Evolutionary conservation across 176 grass and related monocot genomes (phyloP).

Genomic region (Avena eriantha): DNA sequence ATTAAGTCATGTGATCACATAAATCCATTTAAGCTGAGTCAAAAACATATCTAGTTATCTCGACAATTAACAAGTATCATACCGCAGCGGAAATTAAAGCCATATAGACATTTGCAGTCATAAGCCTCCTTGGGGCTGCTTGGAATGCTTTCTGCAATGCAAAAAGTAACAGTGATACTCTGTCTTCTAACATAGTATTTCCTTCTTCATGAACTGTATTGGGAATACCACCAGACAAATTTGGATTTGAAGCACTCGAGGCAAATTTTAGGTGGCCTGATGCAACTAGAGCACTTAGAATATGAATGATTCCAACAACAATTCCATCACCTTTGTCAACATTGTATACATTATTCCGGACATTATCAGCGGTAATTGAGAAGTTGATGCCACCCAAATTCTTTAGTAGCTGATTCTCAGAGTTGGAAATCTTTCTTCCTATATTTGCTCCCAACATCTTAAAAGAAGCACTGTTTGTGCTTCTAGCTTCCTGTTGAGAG

Average conservation of each 20-base stretch:
- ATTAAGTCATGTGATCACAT: slow-evolving; percentile 24
- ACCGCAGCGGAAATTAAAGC: slow-evolving; percentile 88
- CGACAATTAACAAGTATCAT: slow-evolving; percentile 50
- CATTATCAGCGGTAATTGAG: slow-evolving; percentile 90
- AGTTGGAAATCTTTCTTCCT: slow-evolving; percentile 51
- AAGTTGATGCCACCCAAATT: slow-evolving; percentile 84
- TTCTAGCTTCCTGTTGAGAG: slow-evolving; percentile 43
- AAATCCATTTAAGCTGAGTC: background rate
- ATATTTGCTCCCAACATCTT: slow-evolving; percentile 47
- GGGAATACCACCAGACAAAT: slow-evolving; percentile 53
- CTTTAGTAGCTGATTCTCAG: slow-evolving; percentile 75
- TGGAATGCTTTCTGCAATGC: slow-evolving; percentile 96
- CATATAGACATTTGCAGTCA: slow-evolving; percentile 95
- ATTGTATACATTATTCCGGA: slow-evolving; percentile 90
- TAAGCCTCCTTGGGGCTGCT: slow-evolving; percentile 76
- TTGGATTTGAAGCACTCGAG: slow-evolving; percentile 50
- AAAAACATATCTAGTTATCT: slow-evolving; percentile 39
- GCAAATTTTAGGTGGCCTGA: slow-evolving; percentile 85
- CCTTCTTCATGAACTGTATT: slow-evolving; percentile 69
- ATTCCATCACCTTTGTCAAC: slow-evolving; percentile 93
- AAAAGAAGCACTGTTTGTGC: slow-evolving; percentile 39
- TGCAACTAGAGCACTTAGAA: slow-evolving; percentile 85
- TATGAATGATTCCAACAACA: slow-evolving; percentile 89
- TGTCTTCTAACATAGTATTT: slow-evolving; percentile 81
- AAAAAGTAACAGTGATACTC: slow-evolving; percentile 80